phyloP scores from a whole-genome alignment of 208 protist genomes.

The Leishmania tarentolae region DNA sequence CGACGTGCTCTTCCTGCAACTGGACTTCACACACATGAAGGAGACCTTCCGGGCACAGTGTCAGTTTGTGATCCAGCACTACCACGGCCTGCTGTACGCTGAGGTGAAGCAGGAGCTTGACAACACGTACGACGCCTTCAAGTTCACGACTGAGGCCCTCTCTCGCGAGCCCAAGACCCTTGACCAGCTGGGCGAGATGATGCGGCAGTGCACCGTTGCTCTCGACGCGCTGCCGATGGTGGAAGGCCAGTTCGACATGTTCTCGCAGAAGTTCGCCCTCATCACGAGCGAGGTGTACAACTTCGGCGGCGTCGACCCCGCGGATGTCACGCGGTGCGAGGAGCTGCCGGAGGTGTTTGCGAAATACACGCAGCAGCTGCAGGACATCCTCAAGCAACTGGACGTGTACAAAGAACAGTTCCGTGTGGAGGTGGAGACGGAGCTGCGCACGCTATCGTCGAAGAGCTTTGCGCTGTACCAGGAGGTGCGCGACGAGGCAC shows the following conservation, averaged over 20 bases:
- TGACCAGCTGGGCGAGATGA: constrained; percentile 93
- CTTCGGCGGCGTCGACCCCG: constrained; percentile 68
- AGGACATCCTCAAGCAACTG: constrained; percentile 82
- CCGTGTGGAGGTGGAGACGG: constrained; percentile 91
- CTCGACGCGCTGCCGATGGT: constrained; percentile 81
- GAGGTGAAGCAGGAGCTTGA: constrained; percentile 93
- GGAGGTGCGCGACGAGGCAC: constrained; percentile 87
- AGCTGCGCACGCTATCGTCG: constrained; percentile 86
- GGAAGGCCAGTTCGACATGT: constrained; percentile 91
- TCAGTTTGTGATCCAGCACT: constrained; percentile 95
- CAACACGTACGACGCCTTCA: constrained; percentile 90
- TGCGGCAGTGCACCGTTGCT: constrained; percentile 83
- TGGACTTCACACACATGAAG: constrained; percentile 97
- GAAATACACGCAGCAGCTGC: constrained; percentile 86
- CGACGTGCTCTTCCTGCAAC: constrained; percentile 94
- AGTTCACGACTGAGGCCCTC: constrained; percentile 72
- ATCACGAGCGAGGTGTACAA: constrained; percentile 89
- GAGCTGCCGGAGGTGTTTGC: constrained; percentile 87
- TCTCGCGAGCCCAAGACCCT: constrained; percentile 90
- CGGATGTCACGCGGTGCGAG: constrained; percentile 88
- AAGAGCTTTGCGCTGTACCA: constrained; percentile 81
- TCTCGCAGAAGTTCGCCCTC: constrained; percentile 95
- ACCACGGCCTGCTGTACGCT: constrained; percentile 94
- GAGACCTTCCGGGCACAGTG: constrained; percentile 95
- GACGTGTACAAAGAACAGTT: constrained; percentile 96